Evolutionary conservation across 179 eudicot genomes (phyloP), one percentile per base, ranked within the genome.

Genomic region (Pouteria campechiana): DNA sequence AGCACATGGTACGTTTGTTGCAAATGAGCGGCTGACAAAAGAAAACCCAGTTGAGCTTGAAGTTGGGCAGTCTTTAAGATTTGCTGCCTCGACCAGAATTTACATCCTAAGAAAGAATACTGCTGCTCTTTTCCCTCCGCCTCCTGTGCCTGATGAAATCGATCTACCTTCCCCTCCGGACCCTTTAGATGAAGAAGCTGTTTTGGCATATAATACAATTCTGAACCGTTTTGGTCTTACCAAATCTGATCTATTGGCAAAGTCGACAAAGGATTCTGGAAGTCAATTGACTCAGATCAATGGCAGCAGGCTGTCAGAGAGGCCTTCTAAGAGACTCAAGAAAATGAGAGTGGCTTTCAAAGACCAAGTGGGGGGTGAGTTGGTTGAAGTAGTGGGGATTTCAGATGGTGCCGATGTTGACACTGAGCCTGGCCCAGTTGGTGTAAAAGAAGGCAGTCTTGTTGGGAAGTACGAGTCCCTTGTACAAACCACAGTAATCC

Each of bases 341-440:
- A 85, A 72, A 68, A 61, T 27, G 15, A 76, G 69, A 45, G 98
- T 90, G 48, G 75, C 76, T 33, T 90, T 90, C 63, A 74, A 55
- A 64, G 98, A 90, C 61, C 93, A 81, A 61, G 75, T 85, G 54
- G 98, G 98, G 33, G 98, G 87, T 15, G 90, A 78, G 55, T 70
- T 90, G 20, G 75, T 81, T 65, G 75, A 90, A 70, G 76, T 90
- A 58, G 98, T 90, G 44, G 98, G 98, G 28, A 39, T 74, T 60
- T 90, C 98, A 20, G 98, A 90, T 52, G 98, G 98, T 49, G 95
- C 83, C 42, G 98, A 90, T 54, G 93, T 90, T 6, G 98, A 79
- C 49, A 89, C 97, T 0, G 93, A 89, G 45, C 97, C 97, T 36
- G 97, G 97, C 34, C 97, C 97, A 6, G 34, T 74, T 14, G 98